Base-by-base conservation (phyloP, 1,284 basidiomycete genomes). In the Ganoderma meredithae region DNA sequence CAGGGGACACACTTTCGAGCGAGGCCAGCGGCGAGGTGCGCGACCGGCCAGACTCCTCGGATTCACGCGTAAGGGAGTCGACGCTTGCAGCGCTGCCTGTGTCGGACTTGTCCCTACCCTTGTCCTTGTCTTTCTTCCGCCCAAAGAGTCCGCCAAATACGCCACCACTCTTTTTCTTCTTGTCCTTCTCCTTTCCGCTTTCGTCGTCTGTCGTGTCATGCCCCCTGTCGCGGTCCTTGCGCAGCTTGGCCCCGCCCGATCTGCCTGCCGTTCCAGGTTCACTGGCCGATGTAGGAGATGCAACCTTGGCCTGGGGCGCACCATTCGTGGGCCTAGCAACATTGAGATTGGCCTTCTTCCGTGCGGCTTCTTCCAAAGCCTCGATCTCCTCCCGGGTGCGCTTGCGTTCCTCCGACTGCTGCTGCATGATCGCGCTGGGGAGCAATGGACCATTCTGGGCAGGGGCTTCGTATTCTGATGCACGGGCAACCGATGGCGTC, bases 101-200 rank as follows among this genome's bases (percentile, higher is more conserved):
- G 80, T 84, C 68, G 78, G 86, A 77, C 71, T 86, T 84, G 82
- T 81, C 83, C 75, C 86, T 88, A 49, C 88, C 88, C 78, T 93
- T 94, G 36, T 60, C 58, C 81, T 95, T 95, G 78, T 94, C 93
- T 79, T 90, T 93, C 78, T 87, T 90, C 62, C 92, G 82, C 15
- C 85, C 84, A 77, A 97, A 97, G 58, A 97, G 75, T 0, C 89
- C 86, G 36, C 90, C 85, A 72, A 97, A 90, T 53, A 95, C 83
- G 1, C 88, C 80, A 43, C 86, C 87, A 73, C 90, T 90, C 78
- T 92, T 90, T 82, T 86, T 85, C 80, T 91, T 90, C 76, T 88
- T 87, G 63, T 85, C 84, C 69, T 84, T 84, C 27, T 84, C 85
- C 70, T 76, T 78, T 55, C 76, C 78, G 65, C 79, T 77, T 33